phyloP scores from a whole-genome alignment of 805 yeast genomes.

The Debaryomyces prosopidis region DNA sequence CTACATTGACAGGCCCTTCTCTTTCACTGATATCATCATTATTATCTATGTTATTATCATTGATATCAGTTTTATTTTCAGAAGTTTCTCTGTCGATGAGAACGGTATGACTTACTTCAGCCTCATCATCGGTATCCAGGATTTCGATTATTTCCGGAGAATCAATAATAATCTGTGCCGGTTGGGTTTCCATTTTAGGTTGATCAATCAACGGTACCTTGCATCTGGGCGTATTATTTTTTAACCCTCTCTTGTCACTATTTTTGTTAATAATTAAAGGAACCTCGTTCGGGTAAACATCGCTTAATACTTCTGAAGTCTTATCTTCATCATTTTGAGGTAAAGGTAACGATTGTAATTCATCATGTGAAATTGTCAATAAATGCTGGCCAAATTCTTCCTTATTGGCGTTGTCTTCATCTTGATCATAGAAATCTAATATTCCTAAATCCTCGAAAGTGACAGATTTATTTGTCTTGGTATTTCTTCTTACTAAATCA shows the following conservation, averaged over 20 bases:
- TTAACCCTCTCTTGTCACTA: slow-evolving; percentile 5
- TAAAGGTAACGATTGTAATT: slow-evolving; percentile 3
- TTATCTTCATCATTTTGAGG: slow-evolving; percentile 29
- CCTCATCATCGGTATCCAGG: no score
- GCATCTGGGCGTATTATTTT: no score
- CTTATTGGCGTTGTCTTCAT: slow-evolving; percentile 6
- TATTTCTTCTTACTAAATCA: slow-evolving; percentile 1
- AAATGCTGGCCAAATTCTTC: slow-evolving; percentile 17
- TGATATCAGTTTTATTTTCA: background rate
- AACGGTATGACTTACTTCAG: background rate
- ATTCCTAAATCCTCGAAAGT: slow-evolving; percentile 40
- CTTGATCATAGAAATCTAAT: slow-evolving; percentile 21
- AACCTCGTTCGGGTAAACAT: slow-evolving; percentile 32
- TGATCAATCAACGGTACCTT: no score
- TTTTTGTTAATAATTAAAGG: slow-evolving; percentile 35
- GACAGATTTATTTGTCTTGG: slow-evolving; percentile 30
- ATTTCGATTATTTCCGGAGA: no score
- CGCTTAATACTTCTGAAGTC: slow-evolving; percentile 44
- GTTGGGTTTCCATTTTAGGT: background rate
- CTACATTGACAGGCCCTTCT: no score
- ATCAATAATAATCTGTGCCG: background rate
- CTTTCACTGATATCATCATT: background rate
- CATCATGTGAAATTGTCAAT: slow-evolving; percentile 23
- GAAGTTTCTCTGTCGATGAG: background rate
- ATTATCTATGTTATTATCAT: background rate